Evolutionary conservation across 352 stramenopile genomes (phyloP), one percentile per base, ranked within the genome.

Genomic region (Phytophthora boehmeriae): DNA sequence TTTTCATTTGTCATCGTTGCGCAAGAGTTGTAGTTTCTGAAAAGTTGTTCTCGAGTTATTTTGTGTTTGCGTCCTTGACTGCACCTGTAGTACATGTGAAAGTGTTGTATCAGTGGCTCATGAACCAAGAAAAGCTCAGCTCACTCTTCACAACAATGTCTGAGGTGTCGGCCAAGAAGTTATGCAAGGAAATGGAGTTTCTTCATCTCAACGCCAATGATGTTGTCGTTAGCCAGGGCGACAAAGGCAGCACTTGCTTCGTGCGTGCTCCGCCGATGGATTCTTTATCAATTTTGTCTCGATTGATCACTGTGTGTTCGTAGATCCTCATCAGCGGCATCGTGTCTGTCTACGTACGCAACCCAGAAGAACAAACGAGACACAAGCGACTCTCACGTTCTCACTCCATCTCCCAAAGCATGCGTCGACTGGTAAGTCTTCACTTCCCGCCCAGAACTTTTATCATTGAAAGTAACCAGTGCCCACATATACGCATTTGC

Each of bases 121-220:
- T 95, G 86, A 87, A 84, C 55, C 83, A 95, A 52, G 86, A 95
- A 42, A 94, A 95, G 54, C 80, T 95, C 30, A 95, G 84, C 54
- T 89, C 86, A 11, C 74, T 95, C 11, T 92, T 94, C 54, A 90
- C 84, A 55, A 92, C 86, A 41, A 93, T 95, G 86, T 89, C 83
- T 8, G 86, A 95, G 60, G 75, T 89, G 10, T 90, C 85, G 19
- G 82, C 82, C 35, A 92, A 93, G 62, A 95, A 95, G 25, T 51
- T 95, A 13, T 95, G 86, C 61, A 90, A 90, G 34, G 86, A 95
- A 43, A 92, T 95, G 82, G 86, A 95, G 50, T 93, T 95, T 49
- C 66, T 88, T 2, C 81, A 93, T 61, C 71, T 92, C 20, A 68
- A 75, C 50, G 77, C 76, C 27, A 78, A 80, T 27, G 68, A 92